Percentiles rank a stretch among this genome's conserved stretches.
These are phyloP conservation scores for Tuber brumale DNA, from an alignment of 495 filamentous ascomycete species.

Conservation along the genomic window DNA sequence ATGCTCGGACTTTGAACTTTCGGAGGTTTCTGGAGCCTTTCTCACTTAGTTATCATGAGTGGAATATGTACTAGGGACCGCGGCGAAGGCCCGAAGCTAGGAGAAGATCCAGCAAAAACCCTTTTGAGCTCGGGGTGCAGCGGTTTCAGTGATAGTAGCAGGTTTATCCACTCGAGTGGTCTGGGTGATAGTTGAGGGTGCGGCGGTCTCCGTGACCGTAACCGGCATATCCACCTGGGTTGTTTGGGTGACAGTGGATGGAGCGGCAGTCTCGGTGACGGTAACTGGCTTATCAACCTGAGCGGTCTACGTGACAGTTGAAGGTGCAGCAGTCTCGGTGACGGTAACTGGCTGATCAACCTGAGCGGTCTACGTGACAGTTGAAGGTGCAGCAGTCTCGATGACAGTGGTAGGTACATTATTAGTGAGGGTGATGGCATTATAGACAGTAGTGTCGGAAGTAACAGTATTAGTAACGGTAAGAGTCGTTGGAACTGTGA, in stretches of 20 bases:
- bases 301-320: neutral
- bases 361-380: neutral
- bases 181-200: neutral
- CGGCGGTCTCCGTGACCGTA: neutral
- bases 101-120: too few relatives aligned
- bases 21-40: neutral
- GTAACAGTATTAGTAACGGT: neutral
- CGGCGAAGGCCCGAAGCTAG: neutral
- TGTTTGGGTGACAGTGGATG: neutral
- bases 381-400: neutral
- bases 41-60: neutral
- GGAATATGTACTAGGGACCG: neutral
- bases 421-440: neutral
- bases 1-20: too few relatives aligned
- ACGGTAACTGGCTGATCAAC: neutral
- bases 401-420: neutral
- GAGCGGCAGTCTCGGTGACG: slow-evolving; percentile 5
- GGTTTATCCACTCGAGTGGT: neutral
- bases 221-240: slow-evolving; percentile 4
- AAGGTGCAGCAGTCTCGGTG: neutral
- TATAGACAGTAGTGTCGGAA: neutral
- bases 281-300: neutral
- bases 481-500: neutral
- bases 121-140: neutral
- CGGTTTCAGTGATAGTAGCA: neutral